A percentile compares a stretch with the other conserved stretches of the same genome.
Conservation (phyloP, 495 filamentous ascomycete genomes). For the Penicillium canescens region DNA sequence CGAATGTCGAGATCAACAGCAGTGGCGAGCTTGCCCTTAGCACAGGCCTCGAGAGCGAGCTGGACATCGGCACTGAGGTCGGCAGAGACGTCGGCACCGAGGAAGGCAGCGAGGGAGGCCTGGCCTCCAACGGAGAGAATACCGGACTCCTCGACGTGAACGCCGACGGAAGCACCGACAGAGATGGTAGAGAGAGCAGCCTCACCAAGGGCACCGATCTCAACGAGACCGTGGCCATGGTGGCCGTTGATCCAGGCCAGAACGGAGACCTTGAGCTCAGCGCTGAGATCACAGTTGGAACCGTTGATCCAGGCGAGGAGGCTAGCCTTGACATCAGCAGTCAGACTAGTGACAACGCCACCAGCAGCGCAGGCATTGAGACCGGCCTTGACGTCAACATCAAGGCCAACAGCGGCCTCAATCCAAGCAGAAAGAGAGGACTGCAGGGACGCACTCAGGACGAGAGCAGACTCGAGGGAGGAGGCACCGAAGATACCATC, state of each 20-base stretch:
- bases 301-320: slow-evolving; percentile 35
- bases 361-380: slow-evolving; percentile 40
- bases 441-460: slow-evolving; percentile 35
- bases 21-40: slow-evolving; percentile 33
- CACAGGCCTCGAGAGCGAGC: slow-evolving; percentile 31
- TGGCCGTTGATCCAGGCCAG: slow-evolving; percentile 38
- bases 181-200: slow-evolving; percentile 36
- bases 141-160: slow-evolving; percentile 33
- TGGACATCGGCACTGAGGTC: slow-evolving; percentile 32
- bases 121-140: slow-evolving; percentile 30
- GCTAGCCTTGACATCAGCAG: slow-evolving; percentile 35
- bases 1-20: slow-evolving; percentile 31
- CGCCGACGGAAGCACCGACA: slow-evolving; percentile 36
- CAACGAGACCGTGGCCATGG: slow-evolving; percentile 28
- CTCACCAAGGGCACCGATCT: slow-evolving; percentile 28
- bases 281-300: slow-evolving; percentile 31
- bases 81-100: slow-evolving; percentile 29
- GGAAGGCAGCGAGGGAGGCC: slow-evolving; percentile 38
- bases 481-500: slow-evolving; percentile 41
- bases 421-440: slow-evolving; percentile 34
- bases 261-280: slow-evolving; percentile 32
- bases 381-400: slow-evolving; percentile 33
- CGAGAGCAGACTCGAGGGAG: slow-evolving; percentile 29
- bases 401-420: slow-evolving; percentile 21
- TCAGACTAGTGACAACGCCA: slow-evolving; percentile 34